Evolutionary conservation across 805 yeast genomes (phyloP).

Genomic region (Pichia heedii): DNA sequence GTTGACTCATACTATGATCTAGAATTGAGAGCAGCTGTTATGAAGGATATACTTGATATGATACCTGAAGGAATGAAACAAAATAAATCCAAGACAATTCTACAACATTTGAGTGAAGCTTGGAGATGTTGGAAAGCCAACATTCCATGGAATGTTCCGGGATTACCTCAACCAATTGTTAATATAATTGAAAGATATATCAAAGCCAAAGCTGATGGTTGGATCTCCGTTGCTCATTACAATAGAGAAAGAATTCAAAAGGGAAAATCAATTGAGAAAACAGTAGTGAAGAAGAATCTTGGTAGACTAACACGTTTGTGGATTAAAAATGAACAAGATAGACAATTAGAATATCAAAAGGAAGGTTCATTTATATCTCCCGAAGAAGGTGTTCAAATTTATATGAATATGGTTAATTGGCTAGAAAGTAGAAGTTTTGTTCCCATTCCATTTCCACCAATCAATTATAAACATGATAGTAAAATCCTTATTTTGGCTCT

Average conservation of each 20-base stretch:
- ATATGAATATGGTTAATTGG: slow-evolving; percentile 87
- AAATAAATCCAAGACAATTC: slow-evolving; percentile 73
- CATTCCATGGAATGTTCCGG: slow-evolving; percentile 96
- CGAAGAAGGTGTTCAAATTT: slow-evolving; percentile 80
- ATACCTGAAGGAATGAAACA: slow-evolving; percentile 91
- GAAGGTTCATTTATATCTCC: slow-evolving; percentile 85
- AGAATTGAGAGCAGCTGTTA: slow-evolving; percentile 86
- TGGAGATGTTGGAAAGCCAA: slow-evolving; percentile 99
- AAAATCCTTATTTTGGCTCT: slow-evolving; percentile 82
- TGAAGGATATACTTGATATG: slow-evolving; percentile 95
- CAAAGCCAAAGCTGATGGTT: slow-evolving; percentile 92
- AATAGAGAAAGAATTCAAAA: slow-evolving; percentile 81
- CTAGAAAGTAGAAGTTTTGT: slow-evolving; percentile 72
- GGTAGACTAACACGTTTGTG: slow-evolving; percentile 89
- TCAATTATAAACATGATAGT: slow-evolving; percentile 87
- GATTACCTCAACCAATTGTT: slow-evolving; percentile 85
- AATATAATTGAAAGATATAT: slow-evolving; percentile 81
- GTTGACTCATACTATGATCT: slow-evolving; percentile 91
- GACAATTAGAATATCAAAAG: slow-evolving; percentile 69
- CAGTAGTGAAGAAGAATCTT: slow-evolving; percentile 85
- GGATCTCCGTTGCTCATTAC: slow-evolving; percentile 89
- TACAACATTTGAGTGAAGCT: slow-evolving; percentile 94
- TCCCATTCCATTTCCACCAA: slow-evolving; percentile 90
- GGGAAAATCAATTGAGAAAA: slow-evolving; percentile 91
- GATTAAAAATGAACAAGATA: slow-evolving; percentile 85